A percentile compares a stretch with the other conserved stretches of the same genome.
Evolutionary conservation across 306 rosid species (phyloP).

Genomic region (Senna siamea): DNA sequence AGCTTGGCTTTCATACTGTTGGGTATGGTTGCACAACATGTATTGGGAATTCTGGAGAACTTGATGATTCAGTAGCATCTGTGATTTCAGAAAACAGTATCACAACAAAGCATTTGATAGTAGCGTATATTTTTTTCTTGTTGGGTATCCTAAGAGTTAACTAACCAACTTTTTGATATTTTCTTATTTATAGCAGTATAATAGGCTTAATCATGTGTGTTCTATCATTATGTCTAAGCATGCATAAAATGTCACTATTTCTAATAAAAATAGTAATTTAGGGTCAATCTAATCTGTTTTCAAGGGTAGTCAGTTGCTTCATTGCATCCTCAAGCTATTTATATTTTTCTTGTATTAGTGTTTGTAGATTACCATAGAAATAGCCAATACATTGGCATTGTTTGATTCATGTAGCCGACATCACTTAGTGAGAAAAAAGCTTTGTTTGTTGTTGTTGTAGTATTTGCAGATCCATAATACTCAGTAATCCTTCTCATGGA

Average conservation of each 20-base stretch:
- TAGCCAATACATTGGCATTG: no score
- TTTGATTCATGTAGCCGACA: no score
- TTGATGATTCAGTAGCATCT: conserved; percentile 50
- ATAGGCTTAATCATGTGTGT: background rate
- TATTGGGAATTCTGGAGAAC: conserved; percentile 58
- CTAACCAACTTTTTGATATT: background rate
- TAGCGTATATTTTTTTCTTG: background rate
- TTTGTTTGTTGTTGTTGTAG: no score
- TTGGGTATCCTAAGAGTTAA: background rate
- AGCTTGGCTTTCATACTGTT: conserved; percentile 46
- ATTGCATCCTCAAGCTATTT: background rate
- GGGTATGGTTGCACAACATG: conserved; percentile 60
- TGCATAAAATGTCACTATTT: background rate
- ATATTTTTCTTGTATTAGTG: background rate
- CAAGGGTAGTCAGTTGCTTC: background rate
- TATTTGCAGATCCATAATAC: background rate
- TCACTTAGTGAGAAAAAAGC: no score
- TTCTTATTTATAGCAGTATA: no score
- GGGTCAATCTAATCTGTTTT: background rate
- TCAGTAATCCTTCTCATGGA: background rate
- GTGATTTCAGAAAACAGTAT: conserved; percentile 40
- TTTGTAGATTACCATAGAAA: background rate
- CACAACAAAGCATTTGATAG: background rate
- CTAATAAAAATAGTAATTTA: no score
- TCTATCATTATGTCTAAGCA: background rate